A percentile compares a stretch with the other conserved stretches of the same genome.
phyloP scores from a whole-genome alignment of 1,284 basidiomycete genomes.

The Pyrrhoderma lamaoense region DNA sequence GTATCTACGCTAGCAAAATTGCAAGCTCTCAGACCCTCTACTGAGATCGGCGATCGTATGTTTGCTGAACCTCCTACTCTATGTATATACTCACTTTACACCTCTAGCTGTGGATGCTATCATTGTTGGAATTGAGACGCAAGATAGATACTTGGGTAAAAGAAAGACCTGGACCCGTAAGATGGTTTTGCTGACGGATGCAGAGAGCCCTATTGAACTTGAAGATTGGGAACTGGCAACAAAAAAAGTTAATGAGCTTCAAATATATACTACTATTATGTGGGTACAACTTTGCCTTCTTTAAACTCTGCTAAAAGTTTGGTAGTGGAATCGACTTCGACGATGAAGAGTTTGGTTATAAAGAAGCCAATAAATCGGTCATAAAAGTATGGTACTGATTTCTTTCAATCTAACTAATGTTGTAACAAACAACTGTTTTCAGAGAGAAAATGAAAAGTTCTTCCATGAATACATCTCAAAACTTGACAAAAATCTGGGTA shows the following conservation, averaged over 20 bases:
- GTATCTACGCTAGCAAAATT: slow-evolving; percentile 70
- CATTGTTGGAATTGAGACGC: slow-evolving; percentile 79
- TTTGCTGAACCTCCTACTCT: slow-evolving; percentile 26
- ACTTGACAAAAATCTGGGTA: slow-evolving; percentile 36
- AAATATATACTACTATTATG: slow-evolving; percentile 59
- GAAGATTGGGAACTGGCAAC: slow-evolving; percentile 71
- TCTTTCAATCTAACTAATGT: slow-evolving; percentile 1
- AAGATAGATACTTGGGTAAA: slow-evolving; percentile 50
- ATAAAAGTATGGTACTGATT: slow-evolving; percentile 52
- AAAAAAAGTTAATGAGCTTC: slow-evolving; percentile 56
- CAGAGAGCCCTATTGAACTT: slow-evolving; percentile 60
- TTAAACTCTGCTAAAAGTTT: not conserved
- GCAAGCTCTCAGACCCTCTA: slow-evolving; percentile 53
- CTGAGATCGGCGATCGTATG: slow-evolving; percentile 62
- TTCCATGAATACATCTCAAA: slow-evolving; percentile 48
- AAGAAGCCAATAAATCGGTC: slow-evolving; percentile 60
- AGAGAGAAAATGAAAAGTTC: slow-evolving; percentile 77
- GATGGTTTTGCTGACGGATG: slow-evolving; percentile 76
- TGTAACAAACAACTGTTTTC: too few species aligned
- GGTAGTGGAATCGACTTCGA: slow-evolving; percentile 80
- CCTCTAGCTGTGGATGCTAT: slow-evolving; percentile 75
- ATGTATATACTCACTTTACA: not conserved
- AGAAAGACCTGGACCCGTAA: slow-evolving; percentile 79
- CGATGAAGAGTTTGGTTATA: slow-evolving; percentile 57
- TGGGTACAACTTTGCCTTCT: slow-evolving; percentile 31